Conservation (phyloP, 768 basidiomycete genomes). For the Mycena venus region DNA sequence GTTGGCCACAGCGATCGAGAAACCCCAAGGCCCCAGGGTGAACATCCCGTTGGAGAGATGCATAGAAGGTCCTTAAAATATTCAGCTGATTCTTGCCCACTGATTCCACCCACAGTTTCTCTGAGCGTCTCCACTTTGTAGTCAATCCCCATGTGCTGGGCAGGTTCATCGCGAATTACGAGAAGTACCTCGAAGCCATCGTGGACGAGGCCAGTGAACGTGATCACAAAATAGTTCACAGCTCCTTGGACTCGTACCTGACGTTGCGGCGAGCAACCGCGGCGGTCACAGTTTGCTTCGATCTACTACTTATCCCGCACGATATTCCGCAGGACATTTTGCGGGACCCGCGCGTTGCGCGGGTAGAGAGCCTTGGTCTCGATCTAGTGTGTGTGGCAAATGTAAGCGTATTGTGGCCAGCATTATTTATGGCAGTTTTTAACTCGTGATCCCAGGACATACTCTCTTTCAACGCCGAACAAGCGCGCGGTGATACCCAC, state of each 20-base stretch:
- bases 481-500: conserved; percentile 5
- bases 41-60: background rate
- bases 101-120: background rate
- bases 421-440: background rate
- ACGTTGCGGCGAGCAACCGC: background rate
- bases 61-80: background rate
- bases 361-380: background rate
- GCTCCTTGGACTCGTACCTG: background rate
- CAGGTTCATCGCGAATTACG: background rate
- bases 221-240: background rate
- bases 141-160: background rate
- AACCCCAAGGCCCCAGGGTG: background rate
- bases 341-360: background rate
- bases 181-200: background rate
- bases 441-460: background rate
- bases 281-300: background rate
- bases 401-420: background rate
- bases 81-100: background rate
- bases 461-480: background rate
- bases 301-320: background rate
- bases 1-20: background rate
- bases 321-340: background rate
- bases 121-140: background rate
- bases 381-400: background rate
- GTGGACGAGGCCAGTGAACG: background rate